These are phyloP conservation scores for Stephania cephalantha DNA, from an alignment of 164 flowering plant genomes.

Conservation along the genomic window DNA sequence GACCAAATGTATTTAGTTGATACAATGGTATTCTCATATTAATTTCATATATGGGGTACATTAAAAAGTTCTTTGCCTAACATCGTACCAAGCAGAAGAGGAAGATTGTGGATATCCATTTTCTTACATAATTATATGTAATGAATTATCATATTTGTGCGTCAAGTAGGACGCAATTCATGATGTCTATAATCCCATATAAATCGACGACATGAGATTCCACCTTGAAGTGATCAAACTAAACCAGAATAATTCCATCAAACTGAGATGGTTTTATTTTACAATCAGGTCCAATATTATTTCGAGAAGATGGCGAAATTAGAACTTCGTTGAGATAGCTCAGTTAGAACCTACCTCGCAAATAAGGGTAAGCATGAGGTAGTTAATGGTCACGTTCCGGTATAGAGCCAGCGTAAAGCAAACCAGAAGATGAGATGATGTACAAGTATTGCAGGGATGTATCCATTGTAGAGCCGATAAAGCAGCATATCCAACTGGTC, in stretches of 20 bases:
- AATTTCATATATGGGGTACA: too few species aligned
- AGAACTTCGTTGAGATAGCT: background rate
- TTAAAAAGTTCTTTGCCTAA: too few species aligned
- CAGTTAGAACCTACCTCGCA: constrained; percentile 61
- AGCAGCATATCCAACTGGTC: constrained; percentile 93
- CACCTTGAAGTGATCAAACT: too few species aligned
- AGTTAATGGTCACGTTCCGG: constrained; percentile 89
- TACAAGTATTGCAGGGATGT: constrained; percentile 74
- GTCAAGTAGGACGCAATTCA: too few species aligned
- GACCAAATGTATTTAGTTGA: background rate
- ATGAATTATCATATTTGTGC: too few species aligned
- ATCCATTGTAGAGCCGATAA: constrained; percentile 69
- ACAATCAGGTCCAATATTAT: background rate
- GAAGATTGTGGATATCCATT: too few species aligned
- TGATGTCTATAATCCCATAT: too few species aligned
- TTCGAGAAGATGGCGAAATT: background rate
- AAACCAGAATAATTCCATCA: too few species aligned
- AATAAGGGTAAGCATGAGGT: constrained; percentile 84
- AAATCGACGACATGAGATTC: too few species aligned
- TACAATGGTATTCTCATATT: too few species aligned
- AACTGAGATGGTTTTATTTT: background rate
- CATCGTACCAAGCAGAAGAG: too few species aligned
- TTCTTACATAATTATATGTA: too few species aligned
- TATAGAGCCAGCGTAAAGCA: constrained; percentile 88
- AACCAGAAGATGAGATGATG: constrained; percentile 77